Evolutionary conservation across 176 grass and related monocot genomes (phyloP), one percentile per base, ranked within the genome.

Genomic region (Pharus latifolius): DNA sequence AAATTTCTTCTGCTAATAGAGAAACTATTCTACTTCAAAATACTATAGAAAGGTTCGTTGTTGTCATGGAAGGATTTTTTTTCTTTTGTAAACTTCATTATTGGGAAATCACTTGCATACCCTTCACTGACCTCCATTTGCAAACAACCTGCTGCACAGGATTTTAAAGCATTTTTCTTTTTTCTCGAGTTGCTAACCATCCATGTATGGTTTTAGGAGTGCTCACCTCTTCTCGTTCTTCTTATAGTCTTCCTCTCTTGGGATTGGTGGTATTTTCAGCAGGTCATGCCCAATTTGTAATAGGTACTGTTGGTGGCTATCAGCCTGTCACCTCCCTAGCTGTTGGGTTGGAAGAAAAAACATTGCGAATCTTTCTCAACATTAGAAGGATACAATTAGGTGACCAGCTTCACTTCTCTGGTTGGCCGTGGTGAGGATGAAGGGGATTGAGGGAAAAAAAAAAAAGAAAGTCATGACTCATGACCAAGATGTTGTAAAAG

Each of bases 11-110:
- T 53, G 87, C 82, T 65, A 82, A 78, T 57, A 82, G 26, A 78
- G 69, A 82, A 74, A 86, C 22, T 40, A 77, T 91, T 77, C 77
- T 72, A 61, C 87, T 96, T 76, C 74, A 91, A 84, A 83, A 76
- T 63, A 74, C 63, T 56, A 16, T 82, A 69, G 76, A 82, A 82
- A 90, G 87, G 87, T 90, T 74, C 67, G 76, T 75, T 60, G 40
- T 69, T 54, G 2, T 76, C 48, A 65, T 65, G 34, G 42, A 65
- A 17, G 17, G 10, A 9, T 42, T 52, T 55, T 42, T 52, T 55
- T 76, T 40, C 13, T 65, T 65, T 16, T 44, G 24, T 76, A 65
- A 76, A 76, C 19, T 67, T 68, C 60, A 63, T 35, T 31, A 78
- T 33, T 4, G 1, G 54, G 32, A 61, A 76, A 53, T 84, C 48